phyloP scores from a whole-genome alignment of 768 basidiomycete species.

The Gyrodon lividus region DNA sequence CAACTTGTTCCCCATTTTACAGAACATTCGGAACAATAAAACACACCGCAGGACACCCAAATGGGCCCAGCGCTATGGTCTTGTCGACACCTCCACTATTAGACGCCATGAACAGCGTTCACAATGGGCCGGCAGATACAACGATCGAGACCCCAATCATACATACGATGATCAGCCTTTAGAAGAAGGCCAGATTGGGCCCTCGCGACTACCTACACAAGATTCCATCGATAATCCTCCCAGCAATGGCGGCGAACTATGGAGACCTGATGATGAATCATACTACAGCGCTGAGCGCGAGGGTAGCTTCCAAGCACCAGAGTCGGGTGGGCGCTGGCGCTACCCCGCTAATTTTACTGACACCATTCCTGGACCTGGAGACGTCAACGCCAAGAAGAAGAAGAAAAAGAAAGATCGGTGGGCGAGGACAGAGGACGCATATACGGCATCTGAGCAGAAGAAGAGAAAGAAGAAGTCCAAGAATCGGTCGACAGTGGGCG shows the following conservation, averaged over 20 bases:
- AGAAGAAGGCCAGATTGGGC: conserved; percentile 75
- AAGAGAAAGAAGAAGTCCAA: conserved; percentile 68
- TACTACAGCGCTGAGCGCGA: conserved; percentile 54
- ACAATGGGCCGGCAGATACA: conserved; percentile 86
- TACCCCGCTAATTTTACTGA: conserved; percentile 87
- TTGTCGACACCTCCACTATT: conserved; percentile 78
- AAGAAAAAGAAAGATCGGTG: conserved; percentile 84
- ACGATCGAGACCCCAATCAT: conserved; percentile 72
- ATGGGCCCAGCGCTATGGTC: conserved; percentile 89
- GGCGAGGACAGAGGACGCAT: conserved; percentile 86
- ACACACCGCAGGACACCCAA: conserved; percentile 91
- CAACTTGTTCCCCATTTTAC: conserved; percentile 11
- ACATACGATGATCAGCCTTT: conserved; percentile 67
- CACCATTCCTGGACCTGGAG: conserved; percentile 39
- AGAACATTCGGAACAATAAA: conserved; percentile 97
- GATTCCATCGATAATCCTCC: conserved; percentile 8
- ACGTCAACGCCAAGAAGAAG: conserved; percentile 51
- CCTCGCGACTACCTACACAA: conserved; percentile 11
- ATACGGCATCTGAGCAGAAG: conserved; percentile 45
- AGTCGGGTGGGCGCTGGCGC: conserved; percentile 61
- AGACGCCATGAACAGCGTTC: conserved; percentile 76
- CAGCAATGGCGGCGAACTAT: conserved; percentile 51
- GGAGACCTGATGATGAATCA: conserved; percentile 73
- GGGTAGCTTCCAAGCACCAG: conserved; percentile 37
- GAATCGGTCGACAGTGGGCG: conserved; percentile 43